phyloP scores from a whole-genome alignment of 805 yeast species.

The Ogataea allantospora region DNA sequence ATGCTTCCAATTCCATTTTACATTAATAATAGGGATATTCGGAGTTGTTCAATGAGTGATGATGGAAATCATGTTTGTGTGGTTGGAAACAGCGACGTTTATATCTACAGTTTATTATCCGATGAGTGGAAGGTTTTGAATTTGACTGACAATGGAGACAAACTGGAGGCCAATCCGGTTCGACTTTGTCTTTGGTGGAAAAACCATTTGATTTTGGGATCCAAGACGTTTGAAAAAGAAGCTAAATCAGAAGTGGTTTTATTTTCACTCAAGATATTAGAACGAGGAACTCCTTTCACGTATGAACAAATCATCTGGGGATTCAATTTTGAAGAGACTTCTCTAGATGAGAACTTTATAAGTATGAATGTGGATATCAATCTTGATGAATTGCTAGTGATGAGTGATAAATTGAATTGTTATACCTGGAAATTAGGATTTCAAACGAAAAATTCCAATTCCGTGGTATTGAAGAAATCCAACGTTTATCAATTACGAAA shows the following conservation, averaged over 20 bases:
- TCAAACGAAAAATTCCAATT: background rate
- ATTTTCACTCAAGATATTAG: conserved; percentile 28
- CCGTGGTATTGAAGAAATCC: conserved; percentile 22
- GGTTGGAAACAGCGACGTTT: conserved; percentile 47
- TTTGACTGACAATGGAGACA: conserved; percentile 27
- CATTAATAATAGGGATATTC: conserved; percentile 43
- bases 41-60: conserved; percentile 40
- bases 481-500: conserved; percentile 29
- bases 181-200: conserved; percentile 40
- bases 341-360: conserved; percentile 28
- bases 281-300: conserved; percentile 24
- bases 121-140: conserved; percentile 48
- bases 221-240: conserved; percentile 20
- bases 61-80: conserved; percentile 51
- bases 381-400: conserved; percentile 30
- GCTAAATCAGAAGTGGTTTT: conserved; percentile 32
- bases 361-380: conserved; percentile 29
- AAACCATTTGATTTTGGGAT: conserved; percentile 31
- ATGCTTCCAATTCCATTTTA: conserved; percentile 45
- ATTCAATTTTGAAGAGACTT: conserved; percentile 31
- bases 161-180: conserved; percentile 33
- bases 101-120: conserved; percentile 39
- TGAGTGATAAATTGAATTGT: conserved; percentile 33
- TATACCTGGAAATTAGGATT: conserved; percentile 33
- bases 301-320: conserved; percentile 35